Evolutionary conservation across 129 eudicot species (phyloP), one percentile per base, ranked within the genome.

Genomic region (Centella asiatica): DNA sequence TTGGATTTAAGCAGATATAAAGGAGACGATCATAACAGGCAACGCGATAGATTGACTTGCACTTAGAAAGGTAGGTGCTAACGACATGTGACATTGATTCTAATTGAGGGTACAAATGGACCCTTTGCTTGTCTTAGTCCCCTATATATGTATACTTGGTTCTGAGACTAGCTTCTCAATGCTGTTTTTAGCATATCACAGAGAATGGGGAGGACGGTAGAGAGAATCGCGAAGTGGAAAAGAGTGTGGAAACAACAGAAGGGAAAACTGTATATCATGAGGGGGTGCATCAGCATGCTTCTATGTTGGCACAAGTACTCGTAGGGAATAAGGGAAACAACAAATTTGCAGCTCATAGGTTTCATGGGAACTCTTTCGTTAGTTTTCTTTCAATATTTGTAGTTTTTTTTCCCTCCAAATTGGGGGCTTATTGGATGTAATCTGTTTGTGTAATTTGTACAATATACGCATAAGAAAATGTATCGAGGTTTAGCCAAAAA

Each of bases 241-340:
- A 80, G 59, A 72, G 60, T 72, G 62, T 69, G 62, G 68, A 76
- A 65, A 62, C 79, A 76, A 15, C 75, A 63, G 45, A 76, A 27
- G 29, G 85, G 67, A 32, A 80, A 65, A 50, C 68, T 80, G 8
- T 69, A 73, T 28, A 80, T 80, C 46, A 76, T 80, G 40, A 80
- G 81, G 69, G 73, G 69, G 15, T 80, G 86, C 67, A 72, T 80
- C 33, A 64, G 77, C 34, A 76, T 80, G 86, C 82, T 76, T 64
- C 57, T 80, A 23, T 62, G 74, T 55, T 66, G 68, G 67, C 71
- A 76, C 31, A 56, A 72, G 60, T 48, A 65, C 36, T 65, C 66
- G 23, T 63, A 56, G 54, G 31, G 29, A 45, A 27, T 17, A 0
- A 1, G 14, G 48, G 4, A 0, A 44, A 8, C 13, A 12, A 44